Evolutionary conservation across 768 basidiomycete species (phyloP).

Genomic region (Boletus huronensis): DNA sequence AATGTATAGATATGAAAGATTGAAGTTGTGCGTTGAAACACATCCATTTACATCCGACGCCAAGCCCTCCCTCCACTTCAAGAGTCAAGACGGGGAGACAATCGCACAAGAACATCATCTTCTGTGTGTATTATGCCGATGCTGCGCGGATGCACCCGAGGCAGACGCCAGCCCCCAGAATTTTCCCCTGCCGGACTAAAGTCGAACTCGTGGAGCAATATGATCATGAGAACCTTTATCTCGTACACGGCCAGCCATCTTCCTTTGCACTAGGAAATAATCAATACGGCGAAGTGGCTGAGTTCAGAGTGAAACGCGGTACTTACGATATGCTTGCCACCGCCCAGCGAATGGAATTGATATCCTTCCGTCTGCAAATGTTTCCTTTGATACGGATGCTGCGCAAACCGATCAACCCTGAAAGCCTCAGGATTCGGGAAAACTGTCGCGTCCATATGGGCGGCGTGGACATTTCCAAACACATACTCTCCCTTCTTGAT

Average conservation of each 20-base stretch:
- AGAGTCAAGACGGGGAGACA: conserved; percentile 9
- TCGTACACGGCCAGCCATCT: conserved; percentile 24
- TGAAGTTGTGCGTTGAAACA: too few relatives aligned
- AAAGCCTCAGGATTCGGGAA: conserved; percentile 16
- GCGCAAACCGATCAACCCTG: conserved; percentile 19
- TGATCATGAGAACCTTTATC: conserved; percentile 17
- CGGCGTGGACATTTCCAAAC: conserved; percentile 15
- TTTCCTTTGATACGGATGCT: conserved; percentile 11
- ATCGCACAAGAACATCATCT: conserved; percentile 13
- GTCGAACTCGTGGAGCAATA: conserved; percentile 17
- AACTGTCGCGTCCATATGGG: conserved; percentile 15
- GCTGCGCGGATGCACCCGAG: conserved; percentile 11
- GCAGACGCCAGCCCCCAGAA: conserved; percentile 4
- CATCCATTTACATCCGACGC: background rate
- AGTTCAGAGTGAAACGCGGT: background rate
- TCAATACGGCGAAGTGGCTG: background rate
- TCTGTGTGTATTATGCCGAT: conserved; percentile 16
- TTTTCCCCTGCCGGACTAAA: background rate
- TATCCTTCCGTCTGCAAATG: conserved; percentile 10
- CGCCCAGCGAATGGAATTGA: conserved; percentile 15
- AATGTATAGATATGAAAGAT: too few relatives aligned
- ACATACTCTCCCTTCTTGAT: conserved; percentile 23
- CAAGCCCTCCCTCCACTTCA: background rate
- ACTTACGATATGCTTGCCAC: conserved; percentile 20
- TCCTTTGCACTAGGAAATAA: conserved; percentile 18